phyloP scores from a whole-genome alignment of 176 grass and related monocot genomes.

The Luzula sylvatica region DNA sequence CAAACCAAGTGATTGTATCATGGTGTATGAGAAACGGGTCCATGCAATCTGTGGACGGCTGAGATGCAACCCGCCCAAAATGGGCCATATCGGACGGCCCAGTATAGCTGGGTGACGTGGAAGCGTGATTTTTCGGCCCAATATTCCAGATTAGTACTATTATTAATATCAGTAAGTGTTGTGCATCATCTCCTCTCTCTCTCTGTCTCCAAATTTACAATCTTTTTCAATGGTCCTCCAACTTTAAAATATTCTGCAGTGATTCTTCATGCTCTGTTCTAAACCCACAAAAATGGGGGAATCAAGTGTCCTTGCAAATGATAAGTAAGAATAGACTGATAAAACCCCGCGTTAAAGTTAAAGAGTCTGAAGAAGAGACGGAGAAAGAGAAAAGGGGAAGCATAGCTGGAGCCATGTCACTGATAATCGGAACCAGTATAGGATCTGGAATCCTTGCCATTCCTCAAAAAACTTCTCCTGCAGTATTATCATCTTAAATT shows the following conservation, averaged over 20 bases:
- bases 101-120: too few relatives aligned
- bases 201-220: background rate
- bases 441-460: slow-evolving; percentile 93
- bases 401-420: slow-evolving; percentile 51
- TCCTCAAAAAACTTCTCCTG: slow-evolving; percentile 49
- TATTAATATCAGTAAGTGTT: too few relatives aligned
- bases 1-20: too few relatives aligned
- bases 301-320: background rate
- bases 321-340: slow-evolving; percentile 6
- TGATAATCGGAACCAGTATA: slow-evolving; percentile 81
- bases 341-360: slow-evolving; percentile 1
- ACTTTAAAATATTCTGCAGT: slow-evolving; percentile 1
- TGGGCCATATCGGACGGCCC: too few relatives aligned
- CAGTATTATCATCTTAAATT: slow-evolving; percentile 22
- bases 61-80: too few relatives aligned
- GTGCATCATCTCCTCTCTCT: background rate
- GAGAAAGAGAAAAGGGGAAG: slow-evolving; percentile 33
- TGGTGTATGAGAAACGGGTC: too few relatives aligned
- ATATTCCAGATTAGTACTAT: too few relatives aligned
- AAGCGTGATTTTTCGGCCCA: too few relatives aligned
- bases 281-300: slow-evolving; percentile 1
- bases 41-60: too few relatives aligned
- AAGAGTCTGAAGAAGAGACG: background rate
- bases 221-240: background rate
- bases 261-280: slow-evolving; percentile 6